phyloP scores from a whole-genome alignment of 2,329 filamentous ascomycete genomes.

The Microdochium paspali region DNA sequence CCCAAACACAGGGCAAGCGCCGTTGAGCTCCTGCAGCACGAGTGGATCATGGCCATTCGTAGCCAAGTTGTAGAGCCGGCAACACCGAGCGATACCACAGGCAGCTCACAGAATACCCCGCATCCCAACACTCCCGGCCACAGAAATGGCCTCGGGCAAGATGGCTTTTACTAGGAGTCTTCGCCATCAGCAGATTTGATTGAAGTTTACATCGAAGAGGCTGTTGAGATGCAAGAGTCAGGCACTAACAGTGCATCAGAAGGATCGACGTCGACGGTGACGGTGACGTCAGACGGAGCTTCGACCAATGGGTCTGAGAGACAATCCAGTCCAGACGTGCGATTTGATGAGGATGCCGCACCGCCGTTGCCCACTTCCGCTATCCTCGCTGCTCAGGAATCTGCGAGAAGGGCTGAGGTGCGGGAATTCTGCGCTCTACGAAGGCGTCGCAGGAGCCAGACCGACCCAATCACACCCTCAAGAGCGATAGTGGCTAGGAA shows the following conservation, averaged over 20 bases:
- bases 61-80: constrained; percentile 55
- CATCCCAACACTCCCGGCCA: constrained; percentile 18
- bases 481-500: neutral
- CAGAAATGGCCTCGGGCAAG: constrained; percentile 15
- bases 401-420: constrained; percentile 13
- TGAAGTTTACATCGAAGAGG: constrained; percentile 6
- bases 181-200: constrained; percentile 9
- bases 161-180: constrained; percentile 24
- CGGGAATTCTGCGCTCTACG: constrained; percentile 7
- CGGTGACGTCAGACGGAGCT: neutral
- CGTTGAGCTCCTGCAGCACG: constrained; percentile 83
- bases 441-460: neutral
- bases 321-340: neutral
- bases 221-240: constrained; percentile 4
- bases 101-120: constrained; percentile 26
- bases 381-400: constrained; percentile 15
- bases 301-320: neutral
- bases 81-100: constrained; percentile 49
- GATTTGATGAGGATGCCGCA: neutral
- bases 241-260: neutral
- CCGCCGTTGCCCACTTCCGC: neutral
- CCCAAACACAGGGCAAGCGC: constrained; percentile 71
- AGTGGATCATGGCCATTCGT: constrained; percentile 69
- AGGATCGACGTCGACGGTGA: neutral
- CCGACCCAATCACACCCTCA: neutral